phyloP scores from a whole-genome alignment of 192 early-diverging fungal genomes.

The Umbelopsis isabellina region DNA sequence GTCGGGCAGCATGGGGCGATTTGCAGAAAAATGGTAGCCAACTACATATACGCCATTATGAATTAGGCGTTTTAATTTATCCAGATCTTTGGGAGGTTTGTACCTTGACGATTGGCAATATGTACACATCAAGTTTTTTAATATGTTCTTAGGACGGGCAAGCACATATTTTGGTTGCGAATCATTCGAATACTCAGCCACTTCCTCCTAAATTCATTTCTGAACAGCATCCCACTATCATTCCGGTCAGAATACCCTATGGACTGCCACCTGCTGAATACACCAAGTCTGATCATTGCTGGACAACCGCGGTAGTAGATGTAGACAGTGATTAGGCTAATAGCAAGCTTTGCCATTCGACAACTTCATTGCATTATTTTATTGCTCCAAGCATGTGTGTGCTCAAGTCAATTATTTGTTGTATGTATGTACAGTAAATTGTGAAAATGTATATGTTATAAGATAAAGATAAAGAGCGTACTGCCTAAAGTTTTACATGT shows the following conservation, averaged over 20 bases:
- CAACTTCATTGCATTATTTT: too few relatives aligned
- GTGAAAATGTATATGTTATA: too few relatives aligned
- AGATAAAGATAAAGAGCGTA: too few relatives aligned
- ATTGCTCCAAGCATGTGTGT: too few relatives aligned
- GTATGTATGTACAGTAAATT: too few relatives aligned
- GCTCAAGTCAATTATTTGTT: too few relatives aligned
- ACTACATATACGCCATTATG: constrained; percentile 66
- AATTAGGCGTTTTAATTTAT: constrained; percentile 64
- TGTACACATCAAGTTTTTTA: background rate
- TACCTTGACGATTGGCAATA: background rate
- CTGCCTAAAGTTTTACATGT: background rate
- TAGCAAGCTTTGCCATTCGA: too few relatives aligned
- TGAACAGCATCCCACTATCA: background rate
- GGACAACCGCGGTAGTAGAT: constrained; percentile 23
- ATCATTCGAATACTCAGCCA: background rate
- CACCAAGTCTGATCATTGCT: constrained; percentile 5
- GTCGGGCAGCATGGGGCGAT: constrained; percentile 71
- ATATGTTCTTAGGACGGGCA: background rate
- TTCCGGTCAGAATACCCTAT: background rate
- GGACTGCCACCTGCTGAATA: background rate
- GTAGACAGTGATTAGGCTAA: too few relatives aligned
- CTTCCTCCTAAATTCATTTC: constrained; percentile 29
- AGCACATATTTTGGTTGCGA: background rate
- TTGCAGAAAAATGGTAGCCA: constrained; percentile 54
- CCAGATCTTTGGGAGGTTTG: constrained; percentile 62